phyloP scores from a whole-genome alignment of 108 stramenopile genomes.

The Heterococcus sp. region DNA sequence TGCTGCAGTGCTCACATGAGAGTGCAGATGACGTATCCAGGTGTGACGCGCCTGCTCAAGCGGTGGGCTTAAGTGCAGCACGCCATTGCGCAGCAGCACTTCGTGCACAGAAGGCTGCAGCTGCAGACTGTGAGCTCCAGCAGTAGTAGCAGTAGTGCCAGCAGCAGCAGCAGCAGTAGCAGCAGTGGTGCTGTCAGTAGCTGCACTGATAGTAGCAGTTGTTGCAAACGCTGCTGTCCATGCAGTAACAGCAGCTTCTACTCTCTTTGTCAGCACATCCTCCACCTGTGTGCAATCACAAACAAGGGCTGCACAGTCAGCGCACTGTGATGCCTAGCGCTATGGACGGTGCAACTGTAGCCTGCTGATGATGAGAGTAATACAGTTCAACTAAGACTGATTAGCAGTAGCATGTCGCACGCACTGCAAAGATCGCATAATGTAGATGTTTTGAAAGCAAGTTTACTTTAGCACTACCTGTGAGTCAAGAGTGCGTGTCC shows the following conservation, averaged over 20 bases:
- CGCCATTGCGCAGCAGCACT: not conserved
- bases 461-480: too few relatives aligned
- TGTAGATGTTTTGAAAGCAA: too few relatives aligned
- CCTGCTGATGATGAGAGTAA: too few relatives aligned
- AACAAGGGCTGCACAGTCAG: too few relatives aligned
- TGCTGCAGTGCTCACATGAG: conserved; percentile 74
- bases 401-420: too few relatives aligned
- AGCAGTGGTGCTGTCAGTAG: not conserved
- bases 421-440: too few relatives aligned
- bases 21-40: conserved; percentile 73
- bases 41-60: conserved; percentile 36
- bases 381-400: too few relatives aligned
- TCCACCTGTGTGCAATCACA: not conserved
- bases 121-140: too few relatives aligned
- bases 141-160: not conserved
- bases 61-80: conserved; percentile 33
- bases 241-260: not conserved
- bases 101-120: too few relatives aligned
- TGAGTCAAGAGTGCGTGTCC: conserved; percentile 58
- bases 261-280: not conserved
- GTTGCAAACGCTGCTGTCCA: not conserved
- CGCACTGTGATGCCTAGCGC: too few relatives aligned
- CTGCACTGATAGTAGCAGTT: not conserved
- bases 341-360: too few relatives aligned
- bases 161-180: not conserved